Conservation (phyloP, 73 alveolate genomes). For the Paraurostyla sp. region DNA sequence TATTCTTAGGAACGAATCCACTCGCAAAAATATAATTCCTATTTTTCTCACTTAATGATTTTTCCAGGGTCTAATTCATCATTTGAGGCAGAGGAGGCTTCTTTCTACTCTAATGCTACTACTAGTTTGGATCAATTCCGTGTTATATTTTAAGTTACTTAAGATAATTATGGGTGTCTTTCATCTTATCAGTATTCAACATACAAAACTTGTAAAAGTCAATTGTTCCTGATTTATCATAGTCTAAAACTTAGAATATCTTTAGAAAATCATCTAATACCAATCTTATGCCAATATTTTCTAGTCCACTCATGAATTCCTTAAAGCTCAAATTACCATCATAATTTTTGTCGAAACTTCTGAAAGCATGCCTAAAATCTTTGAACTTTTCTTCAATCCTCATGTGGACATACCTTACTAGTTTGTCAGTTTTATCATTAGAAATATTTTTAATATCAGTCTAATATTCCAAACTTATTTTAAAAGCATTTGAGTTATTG, state of each 20-base stretch:
- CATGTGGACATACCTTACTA: conserved; percentile 51
- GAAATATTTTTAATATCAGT: not conserved
- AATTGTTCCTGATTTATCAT: conserved; percentile 20
- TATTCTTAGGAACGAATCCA: conserved; percentile 31
- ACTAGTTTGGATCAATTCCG: not conserved
- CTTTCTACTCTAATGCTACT: not conserved
- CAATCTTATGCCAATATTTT: conserved; percentile 61
- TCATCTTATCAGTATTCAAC: conserved; percentile 64
- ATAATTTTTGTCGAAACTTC: conserved; percentile 60
- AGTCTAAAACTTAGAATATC: conserved; percentile 55
- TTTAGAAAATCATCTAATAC: conserved; percentile 39
- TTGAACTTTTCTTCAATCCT: conserved; percentile 62
- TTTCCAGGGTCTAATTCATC: not conserved
- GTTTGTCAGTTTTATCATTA: conserved; percentile 39
- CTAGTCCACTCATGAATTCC: conserved; percentile 68
- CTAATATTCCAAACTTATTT: conserved; percentile 47
- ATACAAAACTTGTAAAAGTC: conserved; percentile 63
- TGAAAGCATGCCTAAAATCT: conserved; percentile 68
- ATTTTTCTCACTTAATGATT: not conserved
- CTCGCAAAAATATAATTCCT: not conserved
- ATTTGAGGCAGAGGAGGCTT: conserved; percentile 50
- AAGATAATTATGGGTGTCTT: conserved; percentile 49
- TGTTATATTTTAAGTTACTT: not conserved
- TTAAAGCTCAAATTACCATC: conserved; percentile 61
- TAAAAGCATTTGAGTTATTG: conserved; percentile 56